Percentiles rank a stretch among this genome's conserved stretches.
These are phyloP conservation scores for Venturia asperata DNA, from an alignment of 2,329 filamentous ascomycete species.

Conservation along the genomic window DNA sequence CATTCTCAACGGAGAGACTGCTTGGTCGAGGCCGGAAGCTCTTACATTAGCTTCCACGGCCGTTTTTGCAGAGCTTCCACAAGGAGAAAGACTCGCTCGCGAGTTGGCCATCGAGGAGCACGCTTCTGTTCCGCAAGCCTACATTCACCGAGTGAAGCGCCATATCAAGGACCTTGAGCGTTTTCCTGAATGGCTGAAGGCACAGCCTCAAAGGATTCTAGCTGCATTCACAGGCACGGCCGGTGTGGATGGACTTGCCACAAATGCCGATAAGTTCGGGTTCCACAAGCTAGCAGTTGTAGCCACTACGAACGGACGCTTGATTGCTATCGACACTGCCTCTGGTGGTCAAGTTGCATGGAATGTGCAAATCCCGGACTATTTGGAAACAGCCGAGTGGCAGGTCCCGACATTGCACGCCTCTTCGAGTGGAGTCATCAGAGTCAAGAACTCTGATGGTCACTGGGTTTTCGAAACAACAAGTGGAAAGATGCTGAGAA, in stretches of 20 bases:
- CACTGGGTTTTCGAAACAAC: conserved; percentile 16
- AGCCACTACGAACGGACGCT: conserved; percentile 68
- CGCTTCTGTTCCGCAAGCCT: conserved; percentile 72
- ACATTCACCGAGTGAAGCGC: conserved; percentile 75
- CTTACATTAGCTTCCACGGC: conserved; percentile 74
- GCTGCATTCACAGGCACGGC: conserved; percentile 44
- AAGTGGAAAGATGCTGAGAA: conserved; percentile 16
- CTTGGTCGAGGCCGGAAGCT: conserved; percentile 77
- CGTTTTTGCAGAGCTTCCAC: conserved; percentile 69
- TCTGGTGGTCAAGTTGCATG: conserved; percentile 68
- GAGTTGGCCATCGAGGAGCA: conserved; percentile 82
- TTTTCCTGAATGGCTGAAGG: conserved; percentile 65
- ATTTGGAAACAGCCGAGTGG: conserved; percentile 51
- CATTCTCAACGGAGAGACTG: conserved; percentile 70
- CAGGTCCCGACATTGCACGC: conserved; percentile 34
- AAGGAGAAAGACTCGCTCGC: conserved; percentile 66
- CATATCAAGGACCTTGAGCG: conserved; percentile 72
- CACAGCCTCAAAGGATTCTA: conserved; percentile 61
- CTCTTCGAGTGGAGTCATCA: conserved; percentile 52
- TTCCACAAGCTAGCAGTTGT: conserved; percentile 80
- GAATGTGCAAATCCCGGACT: conserved; percentile 58
- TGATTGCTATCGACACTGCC: conserved; percentile 73
- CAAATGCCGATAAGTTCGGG: conserved; percentile 70
- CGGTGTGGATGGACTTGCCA: conserved; percentile 46
- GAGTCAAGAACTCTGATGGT: conserved; percentile 13